Base-by-base conservation (phyloP, 306 rosid genomes). In the Pyrus pyrifolia region DNA sequence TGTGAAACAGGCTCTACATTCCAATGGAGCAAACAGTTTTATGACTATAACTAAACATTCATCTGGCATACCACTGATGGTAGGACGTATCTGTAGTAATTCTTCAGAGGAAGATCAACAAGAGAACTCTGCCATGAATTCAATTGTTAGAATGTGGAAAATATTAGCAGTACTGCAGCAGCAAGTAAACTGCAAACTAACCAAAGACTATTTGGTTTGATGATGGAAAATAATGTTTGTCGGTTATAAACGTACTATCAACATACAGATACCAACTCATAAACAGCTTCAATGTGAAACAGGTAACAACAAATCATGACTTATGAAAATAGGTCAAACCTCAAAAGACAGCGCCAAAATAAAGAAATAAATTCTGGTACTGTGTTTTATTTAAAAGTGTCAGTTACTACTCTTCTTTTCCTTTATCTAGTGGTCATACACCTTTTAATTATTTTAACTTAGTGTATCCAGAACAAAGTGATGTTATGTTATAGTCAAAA, bases 31-130 rank as follows among this genome's bases (percentile, higher is more conserved):
- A 14, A 29, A 30, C 62, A 76, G n/a, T 55, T 5, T 65, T 71
- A 76, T 70, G 66, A 71, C 23, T 25, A 27, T 55, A 42, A 67
- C 42, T 52, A 77, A 65, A 33, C 17, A 19, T 38, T 76, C 58
- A 70, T 62, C 42, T 33, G 67, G 79, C 77, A 74, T 95, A 95
- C 99, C 92, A 82, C 73, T 53, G 98, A 83, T 25, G 99, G 99
- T 38, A 95, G 89, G 7, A 95, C 97, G 81, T 91, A 92, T 90
- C 99, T 84, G 89, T 95, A 95, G 89, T 95, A 95, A 76, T 85
- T 92, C 96, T 95, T 95, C 85, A 95, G 78, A 81, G 99, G 99
- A 78, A 95, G 92, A 89, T 95, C 99, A 78, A 88, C 96, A 82
- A 95, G 98, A 72, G 99, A 95, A 86, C 98, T 91, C 98, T 95